Percentiles rank a stretch among this genome's conserved stretches.
Evolutionary conservation across 225 moss, liverwort and hornwort genomes (phyloP).

Genomic region (Anthoceros angustus): DNA sequence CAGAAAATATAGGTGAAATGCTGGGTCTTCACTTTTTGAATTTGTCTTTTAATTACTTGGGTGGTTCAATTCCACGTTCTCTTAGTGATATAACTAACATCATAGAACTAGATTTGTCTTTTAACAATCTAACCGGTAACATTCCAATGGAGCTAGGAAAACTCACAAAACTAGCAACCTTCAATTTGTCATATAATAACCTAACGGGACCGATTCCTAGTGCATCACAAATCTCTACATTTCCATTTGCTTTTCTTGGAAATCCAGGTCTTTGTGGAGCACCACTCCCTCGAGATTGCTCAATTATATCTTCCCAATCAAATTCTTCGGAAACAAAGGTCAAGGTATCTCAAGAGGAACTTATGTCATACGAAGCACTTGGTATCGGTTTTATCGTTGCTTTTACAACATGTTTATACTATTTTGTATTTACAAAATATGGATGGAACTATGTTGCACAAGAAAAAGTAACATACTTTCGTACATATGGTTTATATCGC

Average conservation of each 20-base stretch:
- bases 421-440: no score
- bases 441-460: no score
- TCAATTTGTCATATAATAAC: background rate
- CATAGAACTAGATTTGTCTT: background rate
- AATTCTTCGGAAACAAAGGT: background rate
- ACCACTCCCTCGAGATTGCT: background rate
- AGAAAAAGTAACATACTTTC: no score
- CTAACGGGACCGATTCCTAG: background rate
- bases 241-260: background rate
- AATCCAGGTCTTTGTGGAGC: background rate
- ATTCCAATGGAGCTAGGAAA: background rate
- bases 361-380: background rate
- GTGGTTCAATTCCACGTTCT: background rate
- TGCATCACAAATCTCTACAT: background rate
- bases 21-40: background rate
- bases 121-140: background rate
- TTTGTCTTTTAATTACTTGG: background rate
- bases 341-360: background rate
- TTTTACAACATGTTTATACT: background rate
- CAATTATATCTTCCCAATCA: background rate
- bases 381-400: background rate
- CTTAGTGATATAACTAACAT: background rate
- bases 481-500: no score
- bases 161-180: background rate
- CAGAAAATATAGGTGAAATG: background rate